Percentiles rank a stretch among this genome's conserved stretches.
These are phyloP conservation scores for Lodderomyces parapsilosis DNA, from an alignment of 1,139 yeast species.

Conservation along the genomic window DNA sequence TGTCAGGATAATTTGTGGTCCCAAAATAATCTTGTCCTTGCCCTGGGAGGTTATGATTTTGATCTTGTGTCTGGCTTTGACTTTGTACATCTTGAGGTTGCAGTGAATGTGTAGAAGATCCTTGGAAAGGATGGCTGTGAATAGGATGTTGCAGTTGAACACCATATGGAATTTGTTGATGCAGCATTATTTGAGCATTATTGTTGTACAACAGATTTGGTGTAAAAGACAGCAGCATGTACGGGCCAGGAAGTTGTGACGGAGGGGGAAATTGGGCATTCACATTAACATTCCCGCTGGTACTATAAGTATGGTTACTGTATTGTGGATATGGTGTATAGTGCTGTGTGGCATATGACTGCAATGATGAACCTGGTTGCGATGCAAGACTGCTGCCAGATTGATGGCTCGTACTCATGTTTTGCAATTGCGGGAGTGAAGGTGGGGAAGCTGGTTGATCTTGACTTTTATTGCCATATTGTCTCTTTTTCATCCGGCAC, in stretches of 20 bases:
- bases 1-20: neutral
- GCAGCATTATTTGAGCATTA: neutral
- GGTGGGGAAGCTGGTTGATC: too few species aligned
- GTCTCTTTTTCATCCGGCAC: conserved; percentile 54
- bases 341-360: conserved; percentile 1
- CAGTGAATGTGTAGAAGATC: conserved; percentile 7
- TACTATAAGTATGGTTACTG: conserved; percentile 5
- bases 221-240: neutral
- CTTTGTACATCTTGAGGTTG: conserved; percentile 7
- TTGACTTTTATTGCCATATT: neutral
- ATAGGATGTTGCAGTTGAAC: neutral
- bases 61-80: conserved; percentile 11
- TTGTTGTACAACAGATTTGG: conserved; percentile 2
- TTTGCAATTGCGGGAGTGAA: neutral
- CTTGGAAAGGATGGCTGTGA: conserved; percentile 6
- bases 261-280: neutral
- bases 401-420: neutral
- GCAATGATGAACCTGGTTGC: neutral
- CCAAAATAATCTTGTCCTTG: conserved; percentile 3
- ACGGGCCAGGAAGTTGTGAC: neutral
- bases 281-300: too few species aligned
- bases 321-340: conserved; percentile 1
- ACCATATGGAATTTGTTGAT: too few species aligned
- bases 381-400: neutral
- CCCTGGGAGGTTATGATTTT: conserved; percentile 3